phyloP scores from a whole-genome alignment of 306 rosid genomes.

The Trifolium pratense region DNA sequence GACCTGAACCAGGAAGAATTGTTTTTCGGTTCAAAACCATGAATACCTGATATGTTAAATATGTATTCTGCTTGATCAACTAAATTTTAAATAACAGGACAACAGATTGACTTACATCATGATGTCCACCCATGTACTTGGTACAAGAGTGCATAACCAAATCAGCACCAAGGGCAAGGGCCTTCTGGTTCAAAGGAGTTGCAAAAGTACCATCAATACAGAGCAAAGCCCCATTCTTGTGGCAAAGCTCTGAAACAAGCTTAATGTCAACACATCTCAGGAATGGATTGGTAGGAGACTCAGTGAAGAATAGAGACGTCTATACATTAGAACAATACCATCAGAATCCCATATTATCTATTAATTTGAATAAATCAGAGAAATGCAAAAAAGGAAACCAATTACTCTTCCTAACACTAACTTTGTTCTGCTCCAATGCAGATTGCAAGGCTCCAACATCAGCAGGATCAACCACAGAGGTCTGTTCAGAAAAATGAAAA shows the following conservation, averaged over 20 bases:
- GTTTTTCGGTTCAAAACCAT: constrained; percentile 13
- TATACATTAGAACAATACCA: constrained; percentile 45
- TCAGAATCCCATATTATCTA: constrained; percentile 15
- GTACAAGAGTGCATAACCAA: constrained; percentile 86
- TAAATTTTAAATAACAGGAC: neutral
- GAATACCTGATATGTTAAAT: constrained; percentile 10
- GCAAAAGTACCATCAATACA: constrained; percentile 98
- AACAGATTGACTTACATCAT: constrained; percentile 67
- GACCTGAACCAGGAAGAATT: constrained; percentile 56
- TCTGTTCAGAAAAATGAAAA: constrained; percentile 53
- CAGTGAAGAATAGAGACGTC: constrained; percentile 94
- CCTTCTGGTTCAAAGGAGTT: constrained; percentile 94
- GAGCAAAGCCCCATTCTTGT: constrained; percentile 77
- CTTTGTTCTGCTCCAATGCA: constrained; percentile 78
- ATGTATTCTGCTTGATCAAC: neutral
- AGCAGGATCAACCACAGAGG: constrained; percentile 87
- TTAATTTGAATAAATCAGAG: neutral
- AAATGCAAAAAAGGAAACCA: constrained; percentile 17
- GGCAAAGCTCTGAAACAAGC: constrained; percentile 92
- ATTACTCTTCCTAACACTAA: constrained; percentile 48
- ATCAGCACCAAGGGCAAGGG: constrained; percentile 90
- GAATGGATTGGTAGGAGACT: constrained; percentile 97
- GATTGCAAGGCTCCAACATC: constrained; percentile 71
- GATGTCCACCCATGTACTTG: constrained; percentile 90
- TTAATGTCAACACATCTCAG: constrained; percentile 93